Evolutionary conservation across 305 asterid genomes (phyloP).

Genomic region (Nicotiana rustica): DNA sequence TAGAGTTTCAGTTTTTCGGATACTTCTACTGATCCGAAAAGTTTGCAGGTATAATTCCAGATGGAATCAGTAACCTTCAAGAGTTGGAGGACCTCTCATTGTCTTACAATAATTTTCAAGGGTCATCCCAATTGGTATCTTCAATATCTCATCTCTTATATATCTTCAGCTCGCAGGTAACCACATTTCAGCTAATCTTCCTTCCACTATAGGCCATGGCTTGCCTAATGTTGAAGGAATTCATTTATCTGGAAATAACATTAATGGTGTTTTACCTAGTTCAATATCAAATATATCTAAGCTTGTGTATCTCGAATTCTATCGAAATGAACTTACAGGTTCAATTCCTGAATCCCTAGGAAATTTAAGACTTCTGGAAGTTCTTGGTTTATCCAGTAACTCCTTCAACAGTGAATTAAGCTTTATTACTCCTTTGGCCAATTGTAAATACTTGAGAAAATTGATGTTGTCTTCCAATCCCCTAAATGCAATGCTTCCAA

Average conservation of each 20-base stretch:
- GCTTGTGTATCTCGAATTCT: conserved; percentile 20
- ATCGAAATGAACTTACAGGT: conserved; percentile 38
- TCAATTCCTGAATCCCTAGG: conserved; percentile 45
- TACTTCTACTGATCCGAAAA: neutral
- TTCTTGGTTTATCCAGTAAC: conserved; percentile 30
- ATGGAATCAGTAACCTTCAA: neutral
- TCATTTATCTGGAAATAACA: neutral
- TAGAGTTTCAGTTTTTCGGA: neutral
- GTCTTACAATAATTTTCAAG: neutral
- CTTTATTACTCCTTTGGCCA: neutral
- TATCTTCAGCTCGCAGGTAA: neutral
- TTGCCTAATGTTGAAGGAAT: conserved; percentile 39
- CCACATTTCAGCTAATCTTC: conserved; percentile 44
- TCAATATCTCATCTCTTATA: conserved; percentile 44
- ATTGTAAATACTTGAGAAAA: neutral
- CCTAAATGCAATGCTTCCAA: neutral
- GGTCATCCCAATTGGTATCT: neutral
- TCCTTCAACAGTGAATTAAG: conserved; percentile 31
- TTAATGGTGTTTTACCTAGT: conserved; percentile 34
- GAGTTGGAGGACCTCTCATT: neutral
- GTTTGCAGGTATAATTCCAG: conserved; percentile 13
- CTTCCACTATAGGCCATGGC: conserved; percentile 39
- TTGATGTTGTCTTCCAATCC: neutral
- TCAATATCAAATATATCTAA: conserved; percentile 49
- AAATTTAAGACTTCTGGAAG: conserved; percentile 33